Evolutionary conservation across 345 rosid species (phyloP).

Genomic region (Camelina laxa): DNA sequence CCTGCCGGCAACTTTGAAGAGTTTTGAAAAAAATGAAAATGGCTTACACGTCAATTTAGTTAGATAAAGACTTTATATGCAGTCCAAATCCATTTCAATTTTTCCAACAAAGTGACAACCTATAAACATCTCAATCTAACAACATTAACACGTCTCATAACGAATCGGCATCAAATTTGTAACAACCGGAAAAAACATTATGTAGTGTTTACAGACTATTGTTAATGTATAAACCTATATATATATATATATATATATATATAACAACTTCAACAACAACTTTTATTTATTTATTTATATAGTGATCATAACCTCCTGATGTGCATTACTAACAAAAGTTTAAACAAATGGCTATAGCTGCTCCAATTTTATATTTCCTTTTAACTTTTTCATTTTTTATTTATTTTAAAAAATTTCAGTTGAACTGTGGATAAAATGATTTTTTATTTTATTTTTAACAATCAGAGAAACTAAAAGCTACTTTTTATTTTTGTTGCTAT

Average conservation of each 20-base stretch:
- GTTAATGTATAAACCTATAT: not conserved
- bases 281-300: not conserved
- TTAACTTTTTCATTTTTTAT: not conserved
- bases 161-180: not conserved
- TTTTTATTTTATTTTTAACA: too few species aligned
- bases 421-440: not conserved
- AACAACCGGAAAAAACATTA: not conserved
- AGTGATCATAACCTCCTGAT: not conserved
- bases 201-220: not conserved
- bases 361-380: too few species aligned
- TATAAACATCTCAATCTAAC: conserved; percentile 1
- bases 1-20: too few species aligned
- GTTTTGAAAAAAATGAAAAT: not conserved
- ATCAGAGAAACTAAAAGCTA: too few species aligned
- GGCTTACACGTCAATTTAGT: not conserved
- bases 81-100: not conserved
- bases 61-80: not conserved
- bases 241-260: too few species aligned
- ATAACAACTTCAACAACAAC: not conserved
- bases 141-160: not conserved
- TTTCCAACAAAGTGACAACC: conserved; percentile 19
- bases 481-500: too few species aligned
- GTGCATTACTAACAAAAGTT: not conserved
- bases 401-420: not conserved
- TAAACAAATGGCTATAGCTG: not conserved